Evolutionary conservation across 495 filamentous ascomycete genomes (phyloP).

Genomic region (Xanthoparmelia taractica): DNA sequence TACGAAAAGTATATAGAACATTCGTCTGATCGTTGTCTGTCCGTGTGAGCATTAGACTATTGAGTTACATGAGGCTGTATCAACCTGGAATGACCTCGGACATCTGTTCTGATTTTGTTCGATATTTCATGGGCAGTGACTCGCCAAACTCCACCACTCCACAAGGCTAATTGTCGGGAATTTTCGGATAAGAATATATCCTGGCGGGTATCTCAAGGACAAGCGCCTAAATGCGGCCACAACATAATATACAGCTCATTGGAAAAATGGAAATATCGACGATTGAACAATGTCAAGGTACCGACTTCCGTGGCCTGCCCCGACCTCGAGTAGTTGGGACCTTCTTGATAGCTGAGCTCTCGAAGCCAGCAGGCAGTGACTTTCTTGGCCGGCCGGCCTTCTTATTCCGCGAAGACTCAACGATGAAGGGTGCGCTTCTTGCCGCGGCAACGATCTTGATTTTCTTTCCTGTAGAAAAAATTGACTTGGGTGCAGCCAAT

Average conservation of each 20-base stretch:
- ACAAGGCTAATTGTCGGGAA: neutral
- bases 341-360: neutral
- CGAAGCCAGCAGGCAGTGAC: neutral
- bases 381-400: neutral
- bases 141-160: neutral
- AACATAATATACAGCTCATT: neutral
- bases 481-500: slow-evolving; percentile 18
- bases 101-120: neutral
- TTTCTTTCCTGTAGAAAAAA: slow-evolving; percentile 23
- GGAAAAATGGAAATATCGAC: neutral
- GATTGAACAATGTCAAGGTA: neutral
- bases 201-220: neutral
- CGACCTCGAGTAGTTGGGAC: neutral
- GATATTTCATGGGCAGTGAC: neutral
- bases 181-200: neutral
- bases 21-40: neutral
- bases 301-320: slow-evolving; percentile 4
- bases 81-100: neutral
- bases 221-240: neutral
- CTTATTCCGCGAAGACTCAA: slow-evolving; percentile 4
- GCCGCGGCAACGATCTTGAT: slow-evolving; percentile 18
- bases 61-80: neutral
- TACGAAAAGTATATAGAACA: neutral
- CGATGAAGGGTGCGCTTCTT: slow-evolving; percentile 8
- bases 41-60: neutral